These are phyloP conservation scores for Amanita subjunquillea DNA, from an alignment of 768 basidiomycete species.

Conservation along the genomic window DNA sequence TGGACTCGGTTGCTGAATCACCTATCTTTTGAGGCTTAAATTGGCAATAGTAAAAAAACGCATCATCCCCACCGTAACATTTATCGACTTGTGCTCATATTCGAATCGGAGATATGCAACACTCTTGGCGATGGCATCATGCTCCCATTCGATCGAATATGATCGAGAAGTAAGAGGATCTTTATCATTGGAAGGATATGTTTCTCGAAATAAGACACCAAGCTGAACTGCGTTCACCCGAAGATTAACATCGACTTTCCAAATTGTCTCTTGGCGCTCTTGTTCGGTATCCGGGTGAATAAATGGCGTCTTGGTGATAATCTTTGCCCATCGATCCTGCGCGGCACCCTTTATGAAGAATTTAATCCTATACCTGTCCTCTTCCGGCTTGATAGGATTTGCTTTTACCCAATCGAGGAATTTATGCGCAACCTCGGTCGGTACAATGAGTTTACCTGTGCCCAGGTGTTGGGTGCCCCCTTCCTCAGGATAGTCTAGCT, in stretches of 20 bases:
- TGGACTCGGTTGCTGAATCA: slow-evolving; percentile 38
- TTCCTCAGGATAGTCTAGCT: slow-evolving; percentile 36
- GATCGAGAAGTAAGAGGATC: slow-evolving; percentile 27
- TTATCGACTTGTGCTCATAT: slow-evolving; percentile 60
- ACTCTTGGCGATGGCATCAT: slow-evolving; percentile 32
- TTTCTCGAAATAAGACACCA: slow-evolving; percentile 42
- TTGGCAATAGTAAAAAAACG: not conserved
- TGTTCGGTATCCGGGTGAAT: slow-evolving; percentile 44
- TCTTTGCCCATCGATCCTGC: slow-evolving; percentile 19
- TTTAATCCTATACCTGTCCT: slow-evolving; percentile 22
- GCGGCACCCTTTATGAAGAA: slow-evolving; percentile 1
- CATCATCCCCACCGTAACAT: slow-evolving; percentile 40
- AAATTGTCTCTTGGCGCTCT: slow-evolving; percentile 32
- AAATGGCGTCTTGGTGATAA: slow-evolving; percentile 44
- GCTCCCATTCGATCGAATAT: slow-evolving; percentile 68
- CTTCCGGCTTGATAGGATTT: slow-evolving; percentile 30
- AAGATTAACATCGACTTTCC: slow-evolving; percentile 33
- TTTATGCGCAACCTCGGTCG: slow-evolving; percentile 27
- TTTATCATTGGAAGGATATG: slow-evolving; percentile 18
- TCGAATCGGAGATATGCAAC: slow-evolving; percentile 50
- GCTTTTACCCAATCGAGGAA: slow-evolving; percentile 35
- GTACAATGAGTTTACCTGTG: slow-evolving; percentile 29
- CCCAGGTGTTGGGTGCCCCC: slow-evolving; percentile 42
- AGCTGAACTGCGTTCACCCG: slow-evolving; percentile 59
- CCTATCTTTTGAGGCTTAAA: slow-evolving; percentile 35